Evolutionary conservation across 2,329 filamentous ascomycete genomes (phyloP).

Genomic region (Fusarium ambrosium): DNA sequence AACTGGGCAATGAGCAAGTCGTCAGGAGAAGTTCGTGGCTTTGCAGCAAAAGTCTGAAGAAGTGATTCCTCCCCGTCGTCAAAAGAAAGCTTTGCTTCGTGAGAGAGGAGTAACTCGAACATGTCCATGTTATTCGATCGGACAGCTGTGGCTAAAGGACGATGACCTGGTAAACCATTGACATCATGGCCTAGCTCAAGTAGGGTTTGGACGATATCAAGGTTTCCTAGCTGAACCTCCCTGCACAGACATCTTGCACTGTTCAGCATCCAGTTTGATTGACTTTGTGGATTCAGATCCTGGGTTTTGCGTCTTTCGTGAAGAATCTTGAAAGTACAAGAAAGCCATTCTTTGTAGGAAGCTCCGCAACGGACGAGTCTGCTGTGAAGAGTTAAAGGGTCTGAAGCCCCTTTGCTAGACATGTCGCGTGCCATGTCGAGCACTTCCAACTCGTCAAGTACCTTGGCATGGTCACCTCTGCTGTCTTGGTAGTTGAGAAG

Average conservation of each 20-base stretch:
- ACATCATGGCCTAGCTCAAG: not conserved
- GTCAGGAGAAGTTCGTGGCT: not conserved
- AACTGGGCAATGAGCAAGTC: not conserved
- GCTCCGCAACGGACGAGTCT: slow-evolving; percentile 6
- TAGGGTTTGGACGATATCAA: not conserved
- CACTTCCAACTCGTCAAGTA: slow-evolving; percentile 1
- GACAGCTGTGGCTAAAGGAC: not conserved
- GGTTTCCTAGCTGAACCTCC: not conserved
- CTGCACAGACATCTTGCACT: not conserved
- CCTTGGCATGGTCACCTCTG: not conserved
- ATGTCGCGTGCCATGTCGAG: not conserved
- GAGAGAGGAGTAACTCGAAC: slow-evolving; percentile 7
- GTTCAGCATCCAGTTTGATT: not conserved
- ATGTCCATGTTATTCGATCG: slow-evolving; percentile 1
- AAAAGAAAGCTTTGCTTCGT: not conserved
- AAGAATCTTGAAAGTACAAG: slow-evolving; percentile 1
- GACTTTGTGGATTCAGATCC: not conserved
- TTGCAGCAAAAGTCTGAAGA: slow-evolving; percentile 1
- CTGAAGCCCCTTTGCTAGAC: not conserved
- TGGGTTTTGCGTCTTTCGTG: not conserved
- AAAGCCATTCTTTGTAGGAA: slow-evolving; percentile 1
- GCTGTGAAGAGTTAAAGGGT: slow-evolving; percentile 12
- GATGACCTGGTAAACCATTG: not conserved
- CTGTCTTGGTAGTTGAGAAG: not conserved
- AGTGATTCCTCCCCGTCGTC: not conserved